These are phyloP conservation scores for Botryobasidium botryosum DNA, from an alignment of 768 basidiomycete species.

Conservation along the genomic window DNA sequence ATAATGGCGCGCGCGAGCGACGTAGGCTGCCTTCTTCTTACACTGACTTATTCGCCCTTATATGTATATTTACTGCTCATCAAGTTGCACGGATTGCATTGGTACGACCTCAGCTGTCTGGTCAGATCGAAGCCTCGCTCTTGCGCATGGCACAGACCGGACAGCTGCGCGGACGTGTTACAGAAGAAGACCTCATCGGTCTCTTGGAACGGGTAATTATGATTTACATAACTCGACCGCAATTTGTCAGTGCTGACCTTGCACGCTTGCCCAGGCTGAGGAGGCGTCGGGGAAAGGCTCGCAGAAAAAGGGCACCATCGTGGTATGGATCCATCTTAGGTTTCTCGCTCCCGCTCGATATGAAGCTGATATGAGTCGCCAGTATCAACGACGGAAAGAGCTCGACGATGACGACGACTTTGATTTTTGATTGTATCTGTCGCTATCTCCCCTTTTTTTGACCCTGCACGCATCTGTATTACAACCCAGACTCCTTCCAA, in stretches of 20 bases:
- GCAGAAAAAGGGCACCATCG: conserved; percentile 22
- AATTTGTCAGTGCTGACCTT: conserved; percentile 15
- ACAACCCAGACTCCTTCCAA: no score
- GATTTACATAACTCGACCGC: no score
- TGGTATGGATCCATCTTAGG: conserved; percentile 19
- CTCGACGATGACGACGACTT: conserved; percentile 23
- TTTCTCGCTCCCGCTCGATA: background rate
- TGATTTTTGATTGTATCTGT: conserved; percentile 6
- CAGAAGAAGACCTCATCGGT: conserved; percentile 67
- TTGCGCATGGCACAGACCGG: conserved; percentile 71
- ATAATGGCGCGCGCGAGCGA: conserved; percentile 63
- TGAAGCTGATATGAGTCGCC: background rate
- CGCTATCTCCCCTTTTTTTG: background rate
- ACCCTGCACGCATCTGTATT: no score
- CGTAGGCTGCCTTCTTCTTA: conserved; percentile 26
- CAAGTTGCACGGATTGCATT: conserved; percentile 75
- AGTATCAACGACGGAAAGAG: conserved; percentile 24
- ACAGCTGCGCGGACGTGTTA: conserved; percentile 58
- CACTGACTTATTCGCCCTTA: background rate
- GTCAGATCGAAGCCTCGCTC: conserved; percentile 63
- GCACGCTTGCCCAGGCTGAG: conserved; percentile 29
- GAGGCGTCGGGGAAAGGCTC: conserved; percentile 23
- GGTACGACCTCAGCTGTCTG: conserved; percentile 66
- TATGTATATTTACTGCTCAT: background rate
- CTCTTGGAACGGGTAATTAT: conserved; percentile 60